These are phyloP conservation scores for Cutaneotrichosporon cutaneum DNA, from an alignment of 1,284 basidiomycete species.

Conservation along the genomic window DNA sequence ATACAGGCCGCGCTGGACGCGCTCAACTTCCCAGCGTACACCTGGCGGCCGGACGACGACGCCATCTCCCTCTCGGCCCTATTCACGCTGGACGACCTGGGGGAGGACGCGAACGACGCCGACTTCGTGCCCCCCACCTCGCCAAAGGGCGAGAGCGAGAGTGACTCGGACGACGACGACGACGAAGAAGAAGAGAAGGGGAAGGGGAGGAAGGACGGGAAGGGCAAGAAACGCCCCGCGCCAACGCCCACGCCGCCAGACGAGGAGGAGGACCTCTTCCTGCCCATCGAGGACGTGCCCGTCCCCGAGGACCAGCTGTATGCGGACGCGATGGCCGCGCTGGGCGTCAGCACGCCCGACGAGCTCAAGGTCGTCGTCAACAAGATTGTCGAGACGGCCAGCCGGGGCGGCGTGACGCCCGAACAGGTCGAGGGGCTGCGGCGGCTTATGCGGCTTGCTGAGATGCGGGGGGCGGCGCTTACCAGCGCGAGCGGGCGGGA, in stretches of 20 bases:
- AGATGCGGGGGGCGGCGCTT: conserved; percentile 7
- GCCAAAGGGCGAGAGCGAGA: conserved; percentile 18
- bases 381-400: conserved; percentile 19
- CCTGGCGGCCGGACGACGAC: conserved; percentile 14
- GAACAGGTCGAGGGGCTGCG: conserved; percentile 25
- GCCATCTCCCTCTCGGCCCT: conserved; percentile 21
- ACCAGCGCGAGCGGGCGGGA: background rate
- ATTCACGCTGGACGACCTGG: conserved; percentile 18
- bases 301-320: conserved; percentile 28
- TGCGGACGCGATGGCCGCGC: conserved; percentile 20
- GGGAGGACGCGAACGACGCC: conserved; percentile 22
- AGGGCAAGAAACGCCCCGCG: background rate
- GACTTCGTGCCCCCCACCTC: conserved; percentile 27
- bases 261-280: conserved; percentile 36
- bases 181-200: background rate
- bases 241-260: background rate
- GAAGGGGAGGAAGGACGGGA: background rate
- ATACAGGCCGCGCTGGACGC: background rate
- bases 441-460: conserved; percentile 19
- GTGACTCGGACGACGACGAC: conserved; percentile 14
- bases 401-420: conserved; percentile 14
- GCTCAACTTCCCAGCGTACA: conserved; percentile 13
- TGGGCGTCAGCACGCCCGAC: conserved; percentile 18
- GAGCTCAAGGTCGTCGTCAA: conserved; percentile 21
- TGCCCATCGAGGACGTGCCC: conserved; percentile 43